Percentiles rank a stretch among this genome's conserved stretches.
These are phyloP conservation scores for Xerocomus spinulosus DNA, from an alignment of 768 basidiomycete genomes.

Conservation along the genomic window DNA sequence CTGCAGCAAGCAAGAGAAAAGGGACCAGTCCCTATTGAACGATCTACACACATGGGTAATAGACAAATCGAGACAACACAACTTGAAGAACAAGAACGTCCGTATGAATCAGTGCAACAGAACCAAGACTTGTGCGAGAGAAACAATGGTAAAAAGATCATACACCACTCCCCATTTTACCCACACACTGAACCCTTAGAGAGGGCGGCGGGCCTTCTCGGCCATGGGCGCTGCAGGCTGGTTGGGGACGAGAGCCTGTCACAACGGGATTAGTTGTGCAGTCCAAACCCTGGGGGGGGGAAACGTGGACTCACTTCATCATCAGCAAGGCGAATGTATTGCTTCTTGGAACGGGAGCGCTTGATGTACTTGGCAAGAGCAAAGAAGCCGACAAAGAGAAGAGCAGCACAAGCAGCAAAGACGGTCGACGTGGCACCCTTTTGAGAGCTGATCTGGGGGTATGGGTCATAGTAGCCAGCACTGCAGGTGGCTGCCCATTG, in stretches of 20 bases:
- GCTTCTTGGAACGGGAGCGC: slow-evolving; percentile 31
- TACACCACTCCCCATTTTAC: neutral
- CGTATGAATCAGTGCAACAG: slow-evolving; percentile 17
- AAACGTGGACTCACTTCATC: slow-evolving; percentile 32
- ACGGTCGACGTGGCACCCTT: slow-evolving; percentile 30
- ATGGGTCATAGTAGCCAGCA: slow-evolving; percentile 27
- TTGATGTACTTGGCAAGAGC: slow-evolving; percentile 34
- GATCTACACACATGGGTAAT: slow-evolving; percentile 14
- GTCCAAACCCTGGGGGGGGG: neutral
- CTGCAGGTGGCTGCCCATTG: slow-evolving; percentile 44
- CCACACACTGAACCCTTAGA: slow-evolving; percentile 10
- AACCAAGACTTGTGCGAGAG: slow-evolving; percentile 7
- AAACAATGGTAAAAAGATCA: slow-evolving; percentile 4
- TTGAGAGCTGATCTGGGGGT: slow-evolving; percentile 30
- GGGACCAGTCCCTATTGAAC: slow-evolving; percentile 23
- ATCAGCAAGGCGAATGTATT: slow-evolving; percentile 34
- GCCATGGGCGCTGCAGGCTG: slow-evolving; percentile 23
- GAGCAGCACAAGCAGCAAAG: slow-evolving; percentile 33
- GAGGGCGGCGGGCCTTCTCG: slow-evolving; percentile 26
- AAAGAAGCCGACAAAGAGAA: slow-evolving; percentile 32
- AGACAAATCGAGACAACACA: slow-evolving; percentile 7
- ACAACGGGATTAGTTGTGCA: slow-evolving; percentile 10
- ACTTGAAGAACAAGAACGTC: slow-evolving; percentile 14
- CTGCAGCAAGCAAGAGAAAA: neutral
- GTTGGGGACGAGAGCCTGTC: slow-evolving; percentile 17